Evolutionary conservation across 1,284 basidiomycete species (phyloP).

Genomic region (Golubevia pallescens): DNA sequence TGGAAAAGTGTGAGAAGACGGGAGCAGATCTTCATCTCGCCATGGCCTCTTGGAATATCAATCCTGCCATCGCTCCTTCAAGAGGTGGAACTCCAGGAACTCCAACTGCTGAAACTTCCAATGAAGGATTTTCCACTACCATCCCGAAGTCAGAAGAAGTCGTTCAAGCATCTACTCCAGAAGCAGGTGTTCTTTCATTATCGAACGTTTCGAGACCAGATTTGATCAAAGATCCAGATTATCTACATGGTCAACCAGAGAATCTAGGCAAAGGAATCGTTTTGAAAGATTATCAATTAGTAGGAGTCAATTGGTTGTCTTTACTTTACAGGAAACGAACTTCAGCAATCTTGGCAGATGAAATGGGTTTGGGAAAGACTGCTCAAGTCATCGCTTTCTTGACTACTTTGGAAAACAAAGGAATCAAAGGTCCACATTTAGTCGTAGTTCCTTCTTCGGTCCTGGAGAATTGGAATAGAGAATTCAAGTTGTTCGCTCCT

Average conservation of each 20-base stretch:
- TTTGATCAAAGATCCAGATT: conserved; percentile 51
- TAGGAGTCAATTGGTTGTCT: conserved; percentile 97
- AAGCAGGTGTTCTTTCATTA: background rate
- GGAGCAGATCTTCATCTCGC: conserved; percentile 72
- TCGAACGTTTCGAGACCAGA: background rate
- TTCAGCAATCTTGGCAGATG: conserved; percentile 95
- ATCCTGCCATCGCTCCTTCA: conserved; percentile 64
- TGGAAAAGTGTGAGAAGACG: conserved; percentile 85
- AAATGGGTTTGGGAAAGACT: conserved; percentile 99
- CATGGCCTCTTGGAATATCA: conserved; percentile 77
- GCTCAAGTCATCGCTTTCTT: conserved; percentile 98
- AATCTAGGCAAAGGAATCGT: conserved; percentile 74
- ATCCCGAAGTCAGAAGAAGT: conserved; percentile 17
- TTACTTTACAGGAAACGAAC: conserved; percentile 80
- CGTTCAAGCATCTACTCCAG: conserved; percentile 28
- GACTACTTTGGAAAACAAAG: conserved; percentile 81
- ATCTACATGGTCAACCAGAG: conserved; percentile 77
- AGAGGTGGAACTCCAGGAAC: conserved; percentile 21
- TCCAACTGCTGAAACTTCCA: conserved; percentile 13
- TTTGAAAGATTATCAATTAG: conserved; percentile 94
- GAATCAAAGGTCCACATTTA: conserved; percentile 83
- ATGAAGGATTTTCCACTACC: conserved; percentile 13
- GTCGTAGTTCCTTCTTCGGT: conserved; percentile 96
- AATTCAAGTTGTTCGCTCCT: conserved; percentile 89
- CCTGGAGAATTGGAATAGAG: conserved; percentile 96